Evolutionary conservation across 768 basidiomycete species (phyloP), one percentile per base, ranked within the genome.

Genomic region (Russula compacta): DNA sequence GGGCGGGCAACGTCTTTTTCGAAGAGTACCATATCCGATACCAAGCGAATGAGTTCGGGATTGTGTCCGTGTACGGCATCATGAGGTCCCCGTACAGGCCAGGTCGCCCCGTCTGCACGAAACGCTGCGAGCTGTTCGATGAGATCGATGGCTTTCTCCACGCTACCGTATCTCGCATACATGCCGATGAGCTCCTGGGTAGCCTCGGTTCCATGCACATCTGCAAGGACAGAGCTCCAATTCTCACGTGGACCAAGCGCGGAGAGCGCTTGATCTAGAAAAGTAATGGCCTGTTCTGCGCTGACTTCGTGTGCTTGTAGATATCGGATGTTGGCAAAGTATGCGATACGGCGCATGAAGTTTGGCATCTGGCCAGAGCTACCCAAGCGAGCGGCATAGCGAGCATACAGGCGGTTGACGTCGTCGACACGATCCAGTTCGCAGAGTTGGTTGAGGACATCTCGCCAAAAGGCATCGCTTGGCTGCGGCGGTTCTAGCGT

Each of bases 401-500:
- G 66, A n/a, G 72, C 69, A 64, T 80, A 85, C 4, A 86, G 64
- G 56, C 76, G 72, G 67, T 87, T 83, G 55, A 88, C 74, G 6
- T 86, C 82, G 1, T 73, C 73, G 1, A 83, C 67, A 68, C 78
- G 78, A 39, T 75, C 75, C 11, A 77, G 71, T 12, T 71, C 68
- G 0, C 81, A 81, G 33, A 89, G 77, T 3, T 77, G 75, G 38
- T 82, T 77, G 11, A 92, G 69, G 71, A 92, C 81, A n/a, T 77
- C 56, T 3, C 69, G 62, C 85, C 87, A 91, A 1, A 83, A 78
- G 3, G 73, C 62, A 4, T 67, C 61, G 64, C 82, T 79, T 3
- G 89, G 89, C 11, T 79, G 77, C 4, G 77, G 71, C 17, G 82
- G 77, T 0, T 70, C 70, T 10, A 69, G 72, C 7, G 78, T 70